Base-by-base conservation (phyloP, 208 protist species). In the Acanthamoeba sp. region DNA sequence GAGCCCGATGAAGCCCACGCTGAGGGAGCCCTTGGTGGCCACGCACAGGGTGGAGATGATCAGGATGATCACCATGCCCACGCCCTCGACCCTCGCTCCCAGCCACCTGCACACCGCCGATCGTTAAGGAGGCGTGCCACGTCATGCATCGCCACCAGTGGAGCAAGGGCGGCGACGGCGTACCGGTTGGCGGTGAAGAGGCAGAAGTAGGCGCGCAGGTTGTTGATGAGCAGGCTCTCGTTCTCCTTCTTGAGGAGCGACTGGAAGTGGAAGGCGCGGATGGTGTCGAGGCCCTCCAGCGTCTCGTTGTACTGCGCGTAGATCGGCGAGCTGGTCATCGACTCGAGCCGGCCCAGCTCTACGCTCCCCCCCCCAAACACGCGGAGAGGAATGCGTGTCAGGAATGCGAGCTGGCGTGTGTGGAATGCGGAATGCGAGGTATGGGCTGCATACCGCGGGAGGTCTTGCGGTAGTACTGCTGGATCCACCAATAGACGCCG, bases 311-410 rank as follows among this genome's bases (percentile, higher is more conserved):
- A 97, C 59, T 96, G 95, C 36, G 96, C 94, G 92, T 96, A 98
- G 50, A 98, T 94, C 2, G 98, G 97, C 40, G 96, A 97, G 45
- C 94, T 73, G 18, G 96, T 96, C 64, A 98, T 96, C 3, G 94
- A 95, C 1, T 98, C 97, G 7, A 98, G 73, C 22, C 98, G 95
- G 89, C 97, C 87, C 4, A 98, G 24, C 80, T 98, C 97, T 64
- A 24, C 7, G 16, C 32, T 34, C 3, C 10, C 6, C 22, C 12
- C 12, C 62, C n/a, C n/a, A n/a, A 71, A 14, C 22, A 66, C 62
- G 22, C 27, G 45, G 12, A 95, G 52, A 36, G n/a, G n/a, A n/a
- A n/a, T n/a, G n/a, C 14, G 12, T 78, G 45, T 50, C 93, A 94
- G 52, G 45, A 9, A 66, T 32, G 62, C 48, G 42, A n/a, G n/a